Base-by-base conservation (phyloP, 495 filamentous ascomycete species). In the Aspergillus cavernicola region DNA sequence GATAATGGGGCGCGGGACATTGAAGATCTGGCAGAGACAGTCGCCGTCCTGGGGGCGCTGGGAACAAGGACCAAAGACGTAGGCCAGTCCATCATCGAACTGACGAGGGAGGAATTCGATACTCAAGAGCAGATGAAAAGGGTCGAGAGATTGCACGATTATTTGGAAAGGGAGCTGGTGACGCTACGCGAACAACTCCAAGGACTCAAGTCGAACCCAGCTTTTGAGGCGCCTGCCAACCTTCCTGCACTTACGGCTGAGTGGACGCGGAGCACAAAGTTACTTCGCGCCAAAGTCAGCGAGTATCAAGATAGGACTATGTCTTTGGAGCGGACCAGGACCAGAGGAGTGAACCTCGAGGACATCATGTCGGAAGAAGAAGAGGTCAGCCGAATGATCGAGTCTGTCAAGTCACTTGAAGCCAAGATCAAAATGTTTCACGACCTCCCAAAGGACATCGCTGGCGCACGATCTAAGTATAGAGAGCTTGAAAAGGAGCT, bases 401-500 rank as follows among this genome's bases (percentile, higher is more conserved):
- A 68, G 40, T 66, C 42, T 16, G 71, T 85, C 7, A 67, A 77
- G 23, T 61, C 55, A 0, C 69, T 85, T 19, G 84, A 88, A 56
- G 64, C 70, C 7, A 74, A 66, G 0, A 79, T 87, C 32, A 69
- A 72, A 19, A 73, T 68, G 3, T 92, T 87, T 57, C 77, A 83
- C 53, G 82, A 85, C 7, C 63, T 96, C 52, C 87, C 90, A 11
- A 81, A 80, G 12, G 85, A 92, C 56, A 67, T 78, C 23, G 78
- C 85, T 43, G 75, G 78, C 22, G 89, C 89, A 20, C 75, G 84
- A 53, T 61, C 74, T 13, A 82, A 85, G 64, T 77, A 92, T 36
- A 85, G 86, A 59, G 69, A 74, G 35, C 60, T 88, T 52, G 78
- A 86, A 42, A 66, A 62, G 11, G 84, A 90, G 61, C 65, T 92